phyloP scores from a whole-genome alignment of 2,329 filamentous ascomycete genomes.

The Aspergillus hiratsukae region DNA sequence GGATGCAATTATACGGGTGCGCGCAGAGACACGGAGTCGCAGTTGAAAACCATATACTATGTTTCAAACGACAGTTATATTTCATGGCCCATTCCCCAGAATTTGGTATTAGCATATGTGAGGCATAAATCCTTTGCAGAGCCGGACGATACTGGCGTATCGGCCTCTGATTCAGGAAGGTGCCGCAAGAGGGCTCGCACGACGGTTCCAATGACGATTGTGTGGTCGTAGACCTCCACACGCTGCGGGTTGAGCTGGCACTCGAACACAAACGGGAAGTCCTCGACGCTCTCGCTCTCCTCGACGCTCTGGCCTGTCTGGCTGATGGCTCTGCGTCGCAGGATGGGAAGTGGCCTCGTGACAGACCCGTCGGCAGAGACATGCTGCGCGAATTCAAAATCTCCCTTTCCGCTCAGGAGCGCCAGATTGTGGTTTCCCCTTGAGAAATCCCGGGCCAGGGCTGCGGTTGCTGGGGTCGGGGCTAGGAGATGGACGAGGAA shows the following conservation, averaged over 20 bases:
- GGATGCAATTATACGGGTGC: neutral
- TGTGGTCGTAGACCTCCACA: slow-evolving; percentile 38
- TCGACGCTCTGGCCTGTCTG: neutral
- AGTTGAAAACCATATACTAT: neutral
- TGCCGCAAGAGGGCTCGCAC: slow-evolving; percentile 23
- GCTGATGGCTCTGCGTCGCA: slow-evolving; percentile 13
- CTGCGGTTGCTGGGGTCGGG: slow-evolving; percentile 27
- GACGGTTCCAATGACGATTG: slow-evolving; percentile 37
- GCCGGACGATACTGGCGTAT: neutral
- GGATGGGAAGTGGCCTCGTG: slow-evolving; percentile 23
- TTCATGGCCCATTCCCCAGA: slow-evolving; percentile 39
- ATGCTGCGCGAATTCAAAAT: slow-evolving; percentile 26
- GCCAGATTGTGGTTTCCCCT: slow-evolving; percentile 35
- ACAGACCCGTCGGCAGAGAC: neutral
- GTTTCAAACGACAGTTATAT: slow-evolving; percentile 13
- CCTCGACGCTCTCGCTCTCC: slow-evolving; percentile 1
- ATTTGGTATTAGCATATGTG: slow-evolving; percentile 41
- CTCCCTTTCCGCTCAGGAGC: slow-evolving; percentile 21
- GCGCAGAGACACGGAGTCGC: neutral
- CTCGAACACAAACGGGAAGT: slow-evolving; percentile 40
- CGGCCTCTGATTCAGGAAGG: neutral
- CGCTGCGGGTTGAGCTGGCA: slow-evolving; percentile 34
- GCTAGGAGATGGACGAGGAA: slow-evolving; percentile 53
- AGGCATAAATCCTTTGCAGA: slow-evolving; percentile 28
- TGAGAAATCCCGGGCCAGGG: slow-evolving; percentile 38